Base-by-base conservation (phyloP, 2,329 filamentous ascomycete genomes). In the Endoconidiophora polonica region DNA sequence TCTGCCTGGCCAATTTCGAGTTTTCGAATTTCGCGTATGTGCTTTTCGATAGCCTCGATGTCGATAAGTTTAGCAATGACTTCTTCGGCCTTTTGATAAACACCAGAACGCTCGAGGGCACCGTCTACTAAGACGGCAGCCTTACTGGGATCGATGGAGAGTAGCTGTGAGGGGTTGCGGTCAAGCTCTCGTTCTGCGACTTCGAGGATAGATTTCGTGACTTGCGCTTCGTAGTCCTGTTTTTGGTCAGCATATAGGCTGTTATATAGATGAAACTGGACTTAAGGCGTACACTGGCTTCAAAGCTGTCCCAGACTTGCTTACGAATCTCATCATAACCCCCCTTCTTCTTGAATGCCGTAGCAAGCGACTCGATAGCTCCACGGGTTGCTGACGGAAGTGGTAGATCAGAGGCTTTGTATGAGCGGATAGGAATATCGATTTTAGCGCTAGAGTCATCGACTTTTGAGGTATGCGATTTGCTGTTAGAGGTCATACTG, bases 291-390 rank as follows among this genome's bases (percentile, higher is more conserved):
- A 86, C 82, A 57, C 77, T 80, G 26, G 75, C 73, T 59, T 80
- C 77, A 57, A 86, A 85, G 52, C 83, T 79, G 43, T 83, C 76
- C 74, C 83, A 86, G 9, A 85, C 72, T 58, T 83, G 74, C 61
- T 86, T 88, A 54, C 84, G 78, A 55, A 88, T 74, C 12, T 73
- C 68, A 63, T 91, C 85, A 60, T 88, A 91, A 52, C 83, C 82
- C 54, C 85, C 85, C 63, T 86, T 86, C 66, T 88, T 90, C 65
- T 88, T 88, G 67, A 88, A 90, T 9, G 75, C 81, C 60, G 85
- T 80, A n/a, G 83, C 76, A 20, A 90, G 72, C 14, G 72, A 74
- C 57, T 88, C 83, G 51, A 90, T 86, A 1, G 81, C 79, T 1
- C 75, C 73, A 55, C 82, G 73, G 48, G 85, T 84, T n/a, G 77